Percentiles rank a stretch among this genome's conserved stretches.
Evolutionary conservation across 148 eudicot species (phyloP).

Genomic region (Fagopyrum esculentum): DNA sequence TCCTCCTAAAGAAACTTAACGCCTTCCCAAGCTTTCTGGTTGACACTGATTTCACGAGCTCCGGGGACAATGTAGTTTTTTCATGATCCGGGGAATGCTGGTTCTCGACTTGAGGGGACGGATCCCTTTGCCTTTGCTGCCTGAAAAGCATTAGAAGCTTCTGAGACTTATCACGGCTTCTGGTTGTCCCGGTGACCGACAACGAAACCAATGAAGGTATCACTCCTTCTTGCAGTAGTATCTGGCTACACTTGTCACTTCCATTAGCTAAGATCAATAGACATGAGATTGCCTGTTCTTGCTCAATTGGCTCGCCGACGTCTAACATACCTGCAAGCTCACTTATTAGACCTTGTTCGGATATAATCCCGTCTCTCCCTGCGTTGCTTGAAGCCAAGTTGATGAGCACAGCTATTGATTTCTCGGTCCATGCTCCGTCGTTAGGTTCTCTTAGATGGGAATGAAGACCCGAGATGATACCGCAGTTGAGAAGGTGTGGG

Average conservation of each 20-base stretch:
- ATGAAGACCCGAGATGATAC: conserved; percentile 52
- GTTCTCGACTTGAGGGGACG: conserved; percentile 29
- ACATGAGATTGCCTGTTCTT: conserved; percentile 84
- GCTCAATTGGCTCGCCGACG: conserved; percentile 73
- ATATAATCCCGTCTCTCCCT: conserved; percentile 52
- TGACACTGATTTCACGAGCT: conserved; percentile 43
- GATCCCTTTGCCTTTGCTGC: conserved; percentile 80
- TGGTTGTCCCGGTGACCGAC: conserved; percentile 82
- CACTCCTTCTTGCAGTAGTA: conserved; percentile 95
- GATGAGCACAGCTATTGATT: conserved; percentile 72
- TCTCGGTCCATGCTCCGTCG: conserved; percentile 61
- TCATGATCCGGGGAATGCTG: conserved; percentile 16
- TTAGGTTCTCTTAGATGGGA: conserved; percentile 40
- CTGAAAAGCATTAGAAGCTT: conserved; percentile 83
- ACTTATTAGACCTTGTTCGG: conserved; percentile 39
- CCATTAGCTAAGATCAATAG: conserved; percentile 65
- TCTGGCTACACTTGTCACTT: conserved; percentile 66
- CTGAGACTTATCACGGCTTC: conserved; percentile 87
- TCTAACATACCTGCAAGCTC: conserved; percentile 65
- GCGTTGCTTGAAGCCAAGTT: conserved; percentile 53
- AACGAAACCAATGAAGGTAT: conserved; percentile 88
- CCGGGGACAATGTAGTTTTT: not conserved
- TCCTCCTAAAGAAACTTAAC: conserved; percentile 68
- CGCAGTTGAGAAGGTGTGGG: conserved; percentile 56
- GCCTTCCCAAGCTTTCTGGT: conserved; percentile 50